These are phyloP conservation scores for Fusarium odoratissimum DNA, from an alignment of 2,329 filamentous ascomycete genomes.

Conservation along the genomic window DNA sequence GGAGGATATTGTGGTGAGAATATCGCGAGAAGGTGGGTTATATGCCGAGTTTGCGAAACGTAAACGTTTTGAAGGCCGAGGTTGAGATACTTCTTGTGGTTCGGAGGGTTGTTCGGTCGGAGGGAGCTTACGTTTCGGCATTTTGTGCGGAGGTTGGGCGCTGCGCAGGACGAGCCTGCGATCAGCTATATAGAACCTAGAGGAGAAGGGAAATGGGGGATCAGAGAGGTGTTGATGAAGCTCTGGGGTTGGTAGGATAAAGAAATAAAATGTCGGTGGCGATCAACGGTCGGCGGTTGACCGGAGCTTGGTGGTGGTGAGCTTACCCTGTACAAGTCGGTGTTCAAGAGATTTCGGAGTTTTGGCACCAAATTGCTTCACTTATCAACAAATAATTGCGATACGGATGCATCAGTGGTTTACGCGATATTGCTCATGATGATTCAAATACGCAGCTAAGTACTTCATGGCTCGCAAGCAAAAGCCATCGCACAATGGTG, in stretches of 20 bases:
- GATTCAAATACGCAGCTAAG: too few relatives aligned
- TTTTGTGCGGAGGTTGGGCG: slow-evolving; percentile 6
- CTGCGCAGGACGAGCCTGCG: slow-evolving; percentile 29
- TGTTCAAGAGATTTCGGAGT: neutral
- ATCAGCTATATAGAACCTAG: neutral
- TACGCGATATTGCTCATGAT: accelerated
- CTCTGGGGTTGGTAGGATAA: slow-evolving; percentile 2
- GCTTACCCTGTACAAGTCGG: slow-evolving; percentile 35
- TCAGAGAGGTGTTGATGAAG: neutral
- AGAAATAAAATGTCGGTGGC: slow-evolving; percentile 43
- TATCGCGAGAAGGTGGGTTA: slow-evolving; percentile 58
- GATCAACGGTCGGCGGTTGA: slow-evolving; percentile 20
- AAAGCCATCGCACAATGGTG: too few relatives aligned
- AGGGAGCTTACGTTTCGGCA: slow-evolving; percentile 45
- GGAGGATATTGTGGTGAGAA: slow-evolving; percentile 81
- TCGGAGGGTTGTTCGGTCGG: slow-evolving; percentile 13
- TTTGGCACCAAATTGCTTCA: neutral
- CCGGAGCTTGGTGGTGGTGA: neutral
- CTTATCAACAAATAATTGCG: neutral
- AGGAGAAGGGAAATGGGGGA: neutral
- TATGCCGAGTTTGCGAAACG: slow-evolving; percentile 24
- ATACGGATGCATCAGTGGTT: accelerated
- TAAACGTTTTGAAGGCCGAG: slow-evolving; percentile 39
- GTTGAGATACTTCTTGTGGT: neutral
- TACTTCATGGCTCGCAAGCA: neutral